A percentile compares a stretch with the other conserved stretches of the same genome.
phyloP scores from a whole-genome alignment of 2,329 filamentous ascomycete species.

The Xylaria sp. region DNA sequence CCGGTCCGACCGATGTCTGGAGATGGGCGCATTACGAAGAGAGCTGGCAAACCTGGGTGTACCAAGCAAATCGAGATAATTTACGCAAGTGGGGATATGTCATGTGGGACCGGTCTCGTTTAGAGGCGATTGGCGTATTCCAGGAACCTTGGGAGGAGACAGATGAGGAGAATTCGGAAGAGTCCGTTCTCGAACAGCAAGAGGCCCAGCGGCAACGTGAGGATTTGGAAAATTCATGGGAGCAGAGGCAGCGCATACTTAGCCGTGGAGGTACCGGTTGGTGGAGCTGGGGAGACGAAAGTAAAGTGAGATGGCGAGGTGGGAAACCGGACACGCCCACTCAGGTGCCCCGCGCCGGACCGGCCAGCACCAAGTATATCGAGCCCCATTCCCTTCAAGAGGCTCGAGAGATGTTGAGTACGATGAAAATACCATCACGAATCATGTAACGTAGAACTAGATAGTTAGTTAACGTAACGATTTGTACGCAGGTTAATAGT shows the following conservation, averaged over 20 bases:
- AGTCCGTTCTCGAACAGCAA: neutral
- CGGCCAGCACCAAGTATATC: neutral
- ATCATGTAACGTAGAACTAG: too few relatives aligned
- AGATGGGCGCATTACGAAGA: neutral
- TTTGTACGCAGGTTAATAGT: too few relatives aligned
- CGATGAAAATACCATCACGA: neutral
- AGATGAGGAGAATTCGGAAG: neutral
- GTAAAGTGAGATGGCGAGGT: neutral
- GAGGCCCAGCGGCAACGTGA: neutral
- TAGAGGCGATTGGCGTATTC: neutral
- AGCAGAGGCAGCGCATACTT: neutral
- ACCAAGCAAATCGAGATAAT: neutral
- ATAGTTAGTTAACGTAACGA: too few relatives aligned
- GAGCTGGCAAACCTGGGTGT: neutral
- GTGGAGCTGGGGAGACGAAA: slow-evolving; percentile 10
- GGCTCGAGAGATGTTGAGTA: neutral
- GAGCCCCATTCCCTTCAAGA: neutral
- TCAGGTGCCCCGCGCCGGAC: neutral
- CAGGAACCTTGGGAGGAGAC: neutral
- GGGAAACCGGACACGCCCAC: too few relatives aligned
- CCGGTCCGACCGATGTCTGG: neutral
- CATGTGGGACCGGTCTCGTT: slow-evolving; percentile 8
- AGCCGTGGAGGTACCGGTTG: neutral
- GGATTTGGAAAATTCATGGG: neutral
- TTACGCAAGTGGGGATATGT: slow-evolving; percentile 12